A percentile compares a stretch with the other conserved stretches of the same genome.
Conservation (phyloP, 495 filamentous ascomycete genomes). For the Xylaria acuta region DNA sequence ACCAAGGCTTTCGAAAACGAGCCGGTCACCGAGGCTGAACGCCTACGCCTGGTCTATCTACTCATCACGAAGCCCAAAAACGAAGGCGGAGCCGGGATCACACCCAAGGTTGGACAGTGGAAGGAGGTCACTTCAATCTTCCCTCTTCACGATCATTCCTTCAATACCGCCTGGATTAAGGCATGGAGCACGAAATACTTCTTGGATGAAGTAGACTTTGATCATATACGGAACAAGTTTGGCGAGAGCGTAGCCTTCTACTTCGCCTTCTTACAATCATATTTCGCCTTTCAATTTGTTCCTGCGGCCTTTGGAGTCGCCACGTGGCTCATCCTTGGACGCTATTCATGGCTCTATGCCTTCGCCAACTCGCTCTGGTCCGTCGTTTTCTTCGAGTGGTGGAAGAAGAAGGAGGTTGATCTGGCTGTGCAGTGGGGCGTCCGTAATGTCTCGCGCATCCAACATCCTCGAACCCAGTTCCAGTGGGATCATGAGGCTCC, state of each 20-base stretch:
- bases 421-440: slow-evolving; percentile 92
- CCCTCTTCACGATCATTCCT: slow-evolving; percentile 83
- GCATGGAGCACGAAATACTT: slow-evolving; percentile 85
- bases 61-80: slow-evolving; percentile 82
- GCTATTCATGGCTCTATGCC: slow-evolving; percentile 84
- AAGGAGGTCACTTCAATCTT: slow-evolving; percentile 84
- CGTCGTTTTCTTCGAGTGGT: slow-evolving; percentile 91
- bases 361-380: slow-evolving; percentile 85
- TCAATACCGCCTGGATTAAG: slow-evolving; percentile 90
- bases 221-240: slow-evolving; percentile 84
- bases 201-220: slow-evolving; percentile 76
- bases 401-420: slow-evolving; percentile 94
- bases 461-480: slow-evolving; percentile 78
- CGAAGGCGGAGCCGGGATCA: slow-evolving; percentile 91
- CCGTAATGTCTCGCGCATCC: slow-evolving; percentile 82
- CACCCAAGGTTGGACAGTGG: slow-evolving; percentile 82
- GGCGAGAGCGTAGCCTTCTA: slow-evolving; percentile 97
- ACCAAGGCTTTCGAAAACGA: slow-evolving; percentile 66
- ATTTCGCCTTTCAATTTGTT: slow-evolving; percentile 84
- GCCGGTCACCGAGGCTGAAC: slow-evolving; percentile 84
- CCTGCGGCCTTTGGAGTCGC: slow-evolving; percentile 83
- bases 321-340: slow-evolving; percentile 81
- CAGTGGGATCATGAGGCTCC: slow-evolving; percentile 72
- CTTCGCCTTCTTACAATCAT: slow-evolving; percentile 93
- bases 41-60: slow-evolving; percentile 81